Percentiles rank a stretch among this genome's conserved stretches.
Conservation (phyloP, 805 yeast genomes). For the Yarrowia bubula region DNA sequence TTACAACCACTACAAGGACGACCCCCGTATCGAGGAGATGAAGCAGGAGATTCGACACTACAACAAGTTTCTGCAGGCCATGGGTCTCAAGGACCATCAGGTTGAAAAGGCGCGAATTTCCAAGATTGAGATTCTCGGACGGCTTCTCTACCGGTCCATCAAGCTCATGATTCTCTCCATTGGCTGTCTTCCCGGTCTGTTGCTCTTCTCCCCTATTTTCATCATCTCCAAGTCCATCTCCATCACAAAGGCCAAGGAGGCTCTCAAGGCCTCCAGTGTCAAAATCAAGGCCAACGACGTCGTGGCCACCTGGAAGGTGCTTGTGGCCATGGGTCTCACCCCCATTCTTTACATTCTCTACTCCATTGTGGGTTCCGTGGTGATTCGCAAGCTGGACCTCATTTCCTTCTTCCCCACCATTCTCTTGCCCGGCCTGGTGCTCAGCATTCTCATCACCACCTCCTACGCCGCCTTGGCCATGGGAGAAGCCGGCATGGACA, state of each 20-base stretch:
- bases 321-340: constrained; percentile 83
- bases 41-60: constrained; percentile 65
- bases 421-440: constrained; percentile 55
- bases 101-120: constrained; percentile 57
- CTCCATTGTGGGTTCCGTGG: constrained; percentile 50
- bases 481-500: constrained; percentile 93
- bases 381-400: constrained; percentile 37
- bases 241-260: constrained; percentile 66
- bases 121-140: constrained; percentile 50
- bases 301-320: constrained; percentile 94
- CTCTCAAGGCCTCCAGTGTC: constrained; percentile 82
- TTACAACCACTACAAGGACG: constrained; percentile 67
- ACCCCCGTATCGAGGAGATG: constrained; percentile 61
- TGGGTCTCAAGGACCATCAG: constrained; percentile 71
- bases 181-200: constrained; percentile 82
- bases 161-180: constrained; percentile 56
- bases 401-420: constrained; percentile 46
- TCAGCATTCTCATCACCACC: constrained; percentile 8
- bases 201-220: constrained; percentile 86
- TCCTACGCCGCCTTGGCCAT: constrained; percentile 88
- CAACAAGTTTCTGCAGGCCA: constrained; percentile 59
- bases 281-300: constrained; percentile 92
- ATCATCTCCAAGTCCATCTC: constrained; percentile 73
- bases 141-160: constrained; percentile 51
- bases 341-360: constrained; percentile 82